Evolutionary conservation across 768 basidiomycete species (phyloP).

Genomic region (Udeniomyces megalosporus): DNA sequence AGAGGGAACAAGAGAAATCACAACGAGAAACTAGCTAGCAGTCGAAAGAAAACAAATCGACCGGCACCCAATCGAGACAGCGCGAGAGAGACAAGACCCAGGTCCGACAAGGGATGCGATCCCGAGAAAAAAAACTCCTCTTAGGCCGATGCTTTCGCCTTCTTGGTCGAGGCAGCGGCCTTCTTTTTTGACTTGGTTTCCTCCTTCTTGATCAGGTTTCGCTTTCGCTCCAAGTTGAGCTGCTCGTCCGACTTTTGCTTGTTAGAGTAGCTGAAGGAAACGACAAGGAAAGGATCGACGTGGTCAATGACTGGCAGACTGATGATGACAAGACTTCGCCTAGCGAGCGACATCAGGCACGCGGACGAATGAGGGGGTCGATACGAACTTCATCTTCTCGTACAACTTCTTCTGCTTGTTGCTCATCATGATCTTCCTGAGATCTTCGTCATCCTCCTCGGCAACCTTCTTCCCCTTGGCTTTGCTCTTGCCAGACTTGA

Average conservation of each 20-base stretch:
- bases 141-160: slow-evolving; percentile 1
- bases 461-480: slow-evolving; percentile 16
- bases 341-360: too few species aligned
- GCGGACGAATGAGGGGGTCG: too few species aligned
- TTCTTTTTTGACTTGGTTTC: slow-evolving; percentile 31
- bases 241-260: slow-evolving; percentile 60
- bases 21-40: too few species aligned
- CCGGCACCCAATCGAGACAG: too few species aligned
- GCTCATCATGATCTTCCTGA: slow-evolving; percentile 97
- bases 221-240: slow-evolving; percentile 44
- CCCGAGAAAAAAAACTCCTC: background rate
- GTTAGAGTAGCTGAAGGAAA: slow-evolving; percentile 39
- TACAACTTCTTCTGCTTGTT: slow-evolving; percentile 86
- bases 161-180: background rate
- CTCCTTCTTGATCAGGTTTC: slow-evolving; percentile 42
- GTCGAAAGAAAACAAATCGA: too few species aligned
- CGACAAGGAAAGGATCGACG: too few species aligned
- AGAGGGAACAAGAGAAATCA: too few species aligned
- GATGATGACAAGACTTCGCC: too few species aligned
- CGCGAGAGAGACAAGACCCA: background rate
- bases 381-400: slow-evolving; percentile 58
- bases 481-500: slow-evolving; percentile 9
- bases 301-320: too few species aligned
- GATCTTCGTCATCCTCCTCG: slow-evolving; percentile 46
- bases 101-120: background rate